These are phyloP conservation scores for Podaxis sp. DNA, from an alignment of 768 basidiomycete genomes.

Conservation along the genomic window DNA sequence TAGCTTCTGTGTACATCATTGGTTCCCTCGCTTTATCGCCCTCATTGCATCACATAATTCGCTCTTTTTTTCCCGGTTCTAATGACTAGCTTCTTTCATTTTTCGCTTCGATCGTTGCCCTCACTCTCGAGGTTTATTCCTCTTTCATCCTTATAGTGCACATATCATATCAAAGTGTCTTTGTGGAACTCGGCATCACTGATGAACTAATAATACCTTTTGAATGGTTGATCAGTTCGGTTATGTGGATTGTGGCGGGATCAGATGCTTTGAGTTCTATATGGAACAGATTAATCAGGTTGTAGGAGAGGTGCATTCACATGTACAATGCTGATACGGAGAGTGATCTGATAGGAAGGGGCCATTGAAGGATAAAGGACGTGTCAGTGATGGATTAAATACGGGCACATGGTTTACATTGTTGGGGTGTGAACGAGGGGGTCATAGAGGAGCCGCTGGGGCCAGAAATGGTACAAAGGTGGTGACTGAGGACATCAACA, in stretches of 20 bases:
- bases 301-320: neutral
- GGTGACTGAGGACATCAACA: neutral
- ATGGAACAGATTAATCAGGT: conserved; percentile 8
- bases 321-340: conserved; percentile 3
- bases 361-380: conserved; percentile 18
- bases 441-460: conserved; percentile 8
- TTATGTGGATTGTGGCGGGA: conserved; percentile 1
- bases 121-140: conserved; percentile 4
- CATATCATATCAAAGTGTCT: conserved; percentile 14
- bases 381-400: conserved; percentile 12
- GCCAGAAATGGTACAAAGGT: conserved; percentile 3
- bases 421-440: conserved; percentile 12
- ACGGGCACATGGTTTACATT: conserved; percentile 12
- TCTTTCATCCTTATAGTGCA: conserved; percentile 9
- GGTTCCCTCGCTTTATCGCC: conserved; percentile 13
- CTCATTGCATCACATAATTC: conserved; percentile 13
- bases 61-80: conserved; percentile 1
- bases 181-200: conserved; percentile 9
- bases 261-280: conserved; percentile 10
- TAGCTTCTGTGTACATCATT: conserved; percentile 14
- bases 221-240: conserved; percentile 1
- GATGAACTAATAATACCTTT: conserved; percentile 11
- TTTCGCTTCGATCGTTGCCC: conserved; percentile 4
- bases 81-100: conserved; percentile 10
- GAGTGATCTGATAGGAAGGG: conserved; percentile 16